phyloP scores from a whole-genome alignment of 805 yeast species.

The Wickerhamiella sergipiensis region DNA sequence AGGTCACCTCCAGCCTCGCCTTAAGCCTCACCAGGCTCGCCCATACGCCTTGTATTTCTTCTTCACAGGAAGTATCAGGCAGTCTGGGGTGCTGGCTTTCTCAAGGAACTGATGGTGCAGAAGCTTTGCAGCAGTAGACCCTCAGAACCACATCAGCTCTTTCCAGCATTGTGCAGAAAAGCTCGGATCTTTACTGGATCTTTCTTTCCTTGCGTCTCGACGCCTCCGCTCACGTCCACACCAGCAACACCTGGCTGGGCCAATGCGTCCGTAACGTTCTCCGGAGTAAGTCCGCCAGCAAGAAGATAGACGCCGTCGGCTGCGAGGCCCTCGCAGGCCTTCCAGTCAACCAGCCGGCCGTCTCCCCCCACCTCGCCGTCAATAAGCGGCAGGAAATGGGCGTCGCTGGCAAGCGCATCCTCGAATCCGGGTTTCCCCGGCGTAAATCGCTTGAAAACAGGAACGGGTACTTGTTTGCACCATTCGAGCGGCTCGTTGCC shows the following conservation, averaged over 20 bases:
- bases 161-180: constrained; percentile 32
- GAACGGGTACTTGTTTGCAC: constrained; percentile 30
- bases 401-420: constrained; percentile 21
- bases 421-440: constrained; percentile 35
- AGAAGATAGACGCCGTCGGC: constrained; percentile 36
- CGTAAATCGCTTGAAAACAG: constrained; percentile 62
- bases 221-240: constrained; percentile 92
- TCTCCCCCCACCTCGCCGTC: constrained; percentile 92
- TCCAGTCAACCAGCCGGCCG: constrained; percentile 74
- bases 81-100: too few relatives aligned
- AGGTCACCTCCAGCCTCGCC: too few relatives aligned
- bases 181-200: constrained; percentile 46
- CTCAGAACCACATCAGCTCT: too few relatives aligned
- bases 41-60: too few relatives aligned
- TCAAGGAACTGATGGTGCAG: too few relatives aligned
- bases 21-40: too few relatives aligned
- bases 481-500: constrained; percentile 53
- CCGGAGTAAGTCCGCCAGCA: constrained; percentile 83
- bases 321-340: constrained; percentile 18
- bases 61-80: too few relatives aligned
- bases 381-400: constrained; percentile 45
- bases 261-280: constrained; percentile 48
- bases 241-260: constrained; percentile 53
- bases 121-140: neutral
- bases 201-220: constrained; percentile 63